Evolutionary conservation across 176 grass and related monocot species (phyloP).

Genomic region (Cenchrus americanus): DNA sequence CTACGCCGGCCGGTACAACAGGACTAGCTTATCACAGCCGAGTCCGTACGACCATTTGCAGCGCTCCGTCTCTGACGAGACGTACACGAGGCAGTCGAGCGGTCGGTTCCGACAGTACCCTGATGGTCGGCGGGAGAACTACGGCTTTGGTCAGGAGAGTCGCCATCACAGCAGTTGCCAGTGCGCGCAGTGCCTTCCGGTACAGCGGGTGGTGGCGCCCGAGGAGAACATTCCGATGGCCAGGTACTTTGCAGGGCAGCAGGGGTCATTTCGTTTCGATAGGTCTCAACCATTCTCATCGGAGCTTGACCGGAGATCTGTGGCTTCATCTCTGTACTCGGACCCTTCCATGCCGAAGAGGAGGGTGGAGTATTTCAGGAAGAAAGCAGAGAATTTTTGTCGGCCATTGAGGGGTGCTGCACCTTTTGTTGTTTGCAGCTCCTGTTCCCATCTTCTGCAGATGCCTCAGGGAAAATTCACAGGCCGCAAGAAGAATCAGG

Average conservation of each 20-base stretch:
- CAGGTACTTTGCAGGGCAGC: slow-evolving; percentile 55
- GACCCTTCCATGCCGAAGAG: slow-evolving; percentile 45
- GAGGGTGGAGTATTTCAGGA: slow-evolving; percentile 53
- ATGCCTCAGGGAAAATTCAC: slow-evolving; percentile 58
- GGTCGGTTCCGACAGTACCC: slow-evolving; percentile 46
- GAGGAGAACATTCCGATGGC: slow-evolving; percentile 53
- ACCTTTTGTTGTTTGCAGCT: slow-evolving; percentile 73
- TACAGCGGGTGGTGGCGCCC: slow-evolving; percentile 13
- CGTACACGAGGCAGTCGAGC: slow-evolving; percentile 45
- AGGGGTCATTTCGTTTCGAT: slow-evolving; percentile 40
- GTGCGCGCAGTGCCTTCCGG: slow-evolving; percentile 43
- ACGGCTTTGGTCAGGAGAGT: slow-evolving; percentile 42
- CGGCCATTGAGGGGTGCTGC: slow-evolving; percentile 61
- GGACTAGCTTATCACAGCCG: not conserved
- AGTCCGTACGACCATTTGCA: slow-evolving; percentile 34
- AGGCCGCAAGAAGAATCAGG: slow-evolving; percentile 39
- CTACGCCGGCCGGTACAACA: slow-evolving; percentile 41
- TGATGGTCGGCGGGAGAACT: slow-evolving; percentile 47
- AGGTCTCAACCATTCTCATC: slow-evolving; percentile 51
- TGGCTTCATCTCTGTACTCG: slow-evolving; percentile 54
- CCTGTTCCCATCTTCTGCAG: slow-evolving; percentile 73
- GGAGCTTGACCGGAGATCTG: slow-evolving; percentile 53
- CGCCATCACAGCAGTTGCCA: slow-evolving; percentile 46
- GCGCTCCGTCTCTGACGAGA: slow-evolving; percentile 44
- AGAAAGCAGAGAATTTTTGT: slow-evolving; percentile 54